These are phyloP conservation scores for Populus hybrid DNA, from an alignment of 441 rosid species.

Conservation along the genomic window DNA sequence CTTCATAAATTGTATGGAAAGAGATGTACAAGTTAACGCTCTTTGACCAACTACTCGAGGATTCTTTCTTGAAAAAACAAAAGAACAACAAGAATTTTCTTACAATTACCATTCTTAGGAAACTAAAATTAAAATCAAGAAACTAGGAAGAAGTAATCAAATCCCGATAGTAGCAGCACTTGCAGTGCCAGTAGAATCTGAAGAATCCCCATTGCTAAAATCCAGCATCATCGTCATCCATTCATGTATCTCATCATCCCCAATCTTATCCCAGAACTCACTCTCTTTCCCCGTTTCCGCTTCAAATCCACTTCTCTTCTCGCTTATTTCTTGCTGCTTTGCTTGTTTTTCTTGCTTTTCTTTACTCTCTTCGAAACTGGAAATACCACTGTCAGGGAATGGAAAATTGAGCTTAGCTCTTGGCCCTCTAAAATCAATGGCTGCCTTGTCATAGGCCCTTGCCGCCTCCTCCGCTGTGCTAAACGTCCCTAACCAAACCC, in stretches of 20 bases:
- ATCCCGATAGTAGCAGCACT: conserved; percentile 9
- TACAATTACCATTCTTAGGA: neutral
- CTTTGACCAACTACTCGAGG: neutral
- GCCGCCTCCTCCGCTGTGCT: conserved; percentile 87
- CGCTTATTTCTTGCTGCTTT: neutral
- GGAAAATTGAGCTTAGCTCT: conserved; percentile 88
- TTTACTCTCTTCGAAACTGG: neutral
- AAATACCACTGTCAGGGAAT: conserved; percentile 34
- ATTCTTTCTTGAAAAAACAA: conserved; percentile 6
- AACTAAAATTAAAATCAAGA: neutral
- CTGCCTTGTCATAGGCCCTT: conserved; percentile 81
- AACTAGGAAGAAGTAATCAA: neutral
- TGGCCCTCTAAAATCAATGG: conserved; percentile 88
- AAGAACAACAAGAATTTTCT: neutral
- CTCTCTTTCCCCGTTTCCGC: conserved; percentile 13
- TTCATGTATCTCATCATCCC: conserved; percentile 37
- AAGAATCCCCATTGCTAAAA: conserved; percentile 31
- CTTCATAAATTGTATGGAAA: neutral
- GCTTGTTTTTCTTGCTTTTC: conserved; percentile 8
- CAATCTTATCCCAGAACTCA: conserved; percentile 26
- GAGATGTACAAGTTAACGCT: neutral
- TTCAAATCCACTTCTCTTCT: neutral
- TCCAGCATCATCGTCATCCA: conserved; percentile 42
- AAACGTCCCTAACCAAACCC: conserved; percentile 95
- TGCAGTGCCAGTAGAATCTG: conserved; percentile 37